Base-by-base conservation (phyloP, 306 rosid species). In the Malus sieversii region DNA sequence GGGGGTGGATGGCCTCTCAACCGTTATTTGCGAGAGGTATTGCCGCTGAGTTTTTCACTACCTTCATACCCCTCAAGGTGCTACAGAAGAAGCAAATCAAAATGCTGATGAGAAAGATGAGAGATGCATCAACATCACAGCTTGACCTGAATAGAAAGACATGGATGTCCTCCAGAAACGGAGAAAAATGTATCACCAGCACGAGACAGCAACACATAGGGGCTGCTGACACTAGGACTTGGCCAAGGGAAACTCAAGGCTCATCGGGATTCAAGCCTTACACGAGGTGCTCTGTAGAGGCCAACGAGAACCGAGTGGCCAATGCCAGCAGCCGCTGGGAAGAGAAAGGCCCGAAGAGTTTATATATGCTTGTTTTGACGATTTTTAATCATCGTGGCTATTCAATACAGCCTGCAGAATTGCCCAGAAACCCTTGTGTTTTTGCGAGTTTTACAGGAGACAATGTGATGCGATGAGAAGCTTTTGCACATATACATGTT, bases 31-130 rank as follows among this genome's bases (percentile, higher is more conserved):
- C 93, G 96, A 76, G 92, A 87, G 85, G 90, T 90, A 76, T 77
- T 92, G 87, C 97, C 97, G 5, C 97, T 89, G 77, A 90, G 99
- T 85, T 92, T 95, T 84, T 90, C 97, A 71, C 96, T 92, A 66
- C 97, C 99, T 81, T 89, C 87, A 10, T 82, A 81, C 55, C 81
- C 69, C 74, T 78, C 78, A 77, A 74, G 76, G 81, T 52, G 77
- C 57, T 72, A 61, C 23, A 72, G 62, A 59, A 66, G 82, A 72
- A 77, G 85, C 71, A 74, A 75, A 63, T 70, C 88, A 80, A 68
- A 82, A 57, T 32, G 58, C 42, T 55, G 76, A 76, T 73, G 79
- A 77, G 70, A 80, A 72, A 72, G 68, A 76, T 58, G 40, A 64
- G 80, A 68, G 63, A n/a, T 51, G 64, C 79, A 40, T 75, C 75